These are phyloP conservation scores for Citrullus mucosospermus DNA, from an alignment of 306 rosid species.

Conservation along the genomic window DNA sequence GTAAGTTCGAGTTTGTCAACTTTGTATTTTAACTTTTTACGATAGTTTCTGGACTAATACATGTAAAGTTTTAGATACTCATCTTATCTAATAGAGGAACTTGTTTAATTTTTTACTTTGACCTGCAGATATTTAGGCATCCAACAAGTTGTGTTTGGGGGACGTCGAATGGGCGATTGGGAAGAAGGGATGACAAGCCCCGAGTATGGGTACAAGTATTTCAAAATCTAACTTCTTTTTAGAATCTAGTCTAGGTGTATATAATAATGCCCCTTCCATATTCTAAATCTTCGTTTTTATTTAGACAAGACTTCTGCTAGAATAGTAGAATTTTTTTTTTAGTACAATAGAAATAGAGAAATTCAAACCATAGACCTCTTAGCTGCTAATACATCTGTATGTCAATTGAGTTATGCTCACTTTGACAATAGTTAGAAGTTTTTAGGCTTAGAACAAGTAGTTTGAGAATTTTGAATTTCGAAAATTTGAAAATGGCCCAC, in stretches of 20 bases:
- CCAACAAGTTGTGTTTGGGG: constrained; percentile 80
- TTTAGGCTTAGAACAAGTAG: not conserved
- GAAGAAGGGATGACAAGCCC: constrained; percentile 85
- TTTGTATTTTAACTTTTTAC: not conserved
- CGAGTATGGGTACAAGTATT: constrained; percentile 72
- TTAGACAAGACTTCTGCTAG: not conserved
- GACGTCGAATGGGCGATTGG: constrained; percentile 81
- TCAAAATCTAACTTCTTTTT: constrained; percentile 35
- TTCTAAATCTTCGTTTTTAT: not conserved
- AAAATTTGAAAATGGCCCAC: not conserved
- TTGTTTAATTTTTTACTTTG: not conserved
- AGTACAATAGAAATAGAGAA: too few relatives aligned
- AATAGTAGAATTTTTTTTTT: not conserved
- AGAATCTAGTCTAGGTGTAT: not conserved
- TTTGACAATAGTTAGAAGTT: not conserved
- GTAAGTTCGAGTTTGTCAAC: constrained; percentile 34
- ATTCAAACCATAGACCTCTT: too few relatives aligned
- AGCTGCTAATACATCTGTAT: too few relatives aligned
- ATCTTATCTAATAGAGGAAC: not conserved
- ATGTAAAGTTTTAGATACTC: not conserved
- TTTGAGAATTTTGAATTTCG: not conserved
- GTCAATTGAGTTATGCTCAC: too few relatives aligned
- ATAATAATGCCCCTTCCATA: not conserved
- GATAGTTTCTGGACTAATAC: not conserved
- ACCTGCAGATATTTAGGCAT: constrained; percentile 67